These are phyloP conservation scores for Verticillium longisporum DNA, from an alignment of 2,329 filamentous ascomycete genomes.

Conservation along the genomic window DNA sequence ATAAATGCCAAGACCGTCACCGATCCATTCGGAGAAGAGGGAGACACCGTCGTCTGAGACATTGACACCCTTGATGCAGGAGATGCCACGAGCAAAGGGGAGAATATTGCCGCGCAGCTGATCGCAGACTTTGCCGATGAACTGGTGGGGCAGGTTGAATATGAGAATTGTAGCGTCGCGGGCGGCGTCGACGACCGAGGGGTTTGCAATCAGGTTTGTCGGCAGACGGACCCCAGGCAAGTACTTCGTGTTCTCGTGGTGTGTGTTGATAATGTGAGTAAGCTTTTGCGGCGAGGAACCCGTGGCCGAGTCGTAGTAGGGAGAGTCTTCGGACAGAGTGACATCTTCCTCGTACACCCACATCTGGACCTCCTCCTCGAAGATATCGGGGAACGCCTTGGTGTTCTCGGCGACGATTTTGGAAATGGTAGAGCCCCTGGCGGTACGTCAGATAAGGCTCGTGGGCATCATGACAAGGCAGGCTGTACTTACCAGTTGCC, in stretches of 20 bases:
- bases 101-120: constrained; percentile 83
- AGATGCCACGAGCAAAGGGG: constrained; percentile 87
- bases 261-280: constrained; percentile 80
- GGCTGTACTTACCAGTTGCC: constrained; percentile 73
- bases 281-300: constrained; percentile 73
- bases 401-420: constrained; percentile 97
- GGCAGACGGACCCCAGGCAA: constrained; percentile 83
- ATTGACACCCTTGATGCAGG: constrained; percentile 96
- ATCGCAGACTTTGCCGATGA: constrained; percentile 81
- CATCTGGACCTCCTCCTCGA: constrained; percentile 90
- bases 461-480: neutral
- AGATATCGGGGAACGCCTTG: constrained; percentile 67
- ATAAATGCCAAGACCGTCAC: constrained; percentile 86
- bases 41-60: constrained; percentile 80
- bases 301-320: constrained; percentile 60
- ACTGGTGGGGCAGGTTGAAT: constrained; percentile 96
- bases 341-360: constrained; percentile 98
- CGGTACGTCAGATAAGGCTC: constrained; percentile 3
- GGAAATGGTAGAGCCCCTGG: constrained; percentile 89
- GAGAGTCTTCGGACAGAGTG: constrained; percentile 62
- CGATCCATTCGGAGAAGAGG: constrained; percentile 93
- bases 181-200: constrained; percentile 72
- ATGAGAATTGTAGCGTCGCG: constrained; percentile 80
- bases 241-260: constrained; percentile 98
- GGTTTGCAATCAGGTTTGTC: constrained; percentile 75